Conservation (phyloP, 1,284 basidiomycete species). For the Puccinia horiana region DNA sequence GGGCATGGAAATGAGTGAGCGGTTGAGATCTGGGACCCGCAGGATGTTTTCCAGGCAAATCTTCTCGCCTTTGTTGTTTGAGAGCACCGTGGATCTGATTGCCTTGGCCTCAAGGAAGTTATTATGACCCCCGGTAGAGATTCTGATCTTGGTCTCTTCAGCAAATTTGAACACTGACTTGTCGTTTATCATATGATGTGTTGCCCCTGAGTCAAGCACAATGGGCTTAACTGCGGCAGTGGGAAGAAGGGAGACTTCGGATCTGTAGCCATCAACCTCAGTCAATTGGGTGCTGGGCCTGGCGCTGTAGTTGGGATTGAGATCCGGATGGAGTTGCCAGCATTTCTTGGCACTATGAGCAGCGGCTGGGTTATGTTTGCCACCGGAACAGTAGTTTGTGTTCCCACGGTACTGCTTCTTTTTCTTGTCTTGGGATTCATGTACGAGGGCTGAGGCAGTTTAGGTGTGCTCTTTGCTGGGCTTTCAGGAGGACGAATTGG, state of each 20-base stretch:
- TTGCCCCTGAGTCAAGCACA: not conserved
- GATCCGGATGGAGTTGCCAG: not conserved
- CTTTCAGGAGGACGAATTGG: not conserved
- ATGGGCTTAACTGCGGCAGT: not conserved
- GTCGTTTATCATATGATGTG: not conserved
- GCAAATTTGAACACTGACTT: not conserved
- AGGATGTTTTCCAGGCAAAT: not conserved
- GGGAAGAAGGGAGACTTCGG: not conserved
- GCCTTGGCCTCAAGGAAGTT: not conserved
- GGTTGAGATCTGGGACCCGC: not conserved
- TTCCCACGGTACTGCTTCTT: not conserved
- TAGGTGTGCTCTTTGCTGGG: not conserved
- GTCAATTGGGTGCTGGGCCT: not conserved
- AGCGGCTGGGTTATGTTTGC: not conserved
- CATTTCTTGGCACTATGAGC: no score
- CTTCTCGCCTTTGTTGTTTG: not conserved
- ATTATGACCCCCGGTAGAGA: not conserved
- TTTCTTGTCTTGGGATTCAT: not conserved
- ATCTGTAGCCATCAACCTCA: not conserved
- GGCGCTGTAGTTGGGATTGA: not conserved
- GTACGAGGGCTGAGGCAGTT: not conserved
- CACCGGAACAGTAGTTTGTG: not conserved
- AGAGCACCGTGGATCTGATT: not conserved
- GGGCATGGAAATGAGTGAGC: not conserved
- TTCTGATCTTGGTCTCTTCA: not conserved